Evolutionary conservation across 1,284 basidiomycete species (phyloP).

Genomic region (Rhodotorula sp.): DNA sequence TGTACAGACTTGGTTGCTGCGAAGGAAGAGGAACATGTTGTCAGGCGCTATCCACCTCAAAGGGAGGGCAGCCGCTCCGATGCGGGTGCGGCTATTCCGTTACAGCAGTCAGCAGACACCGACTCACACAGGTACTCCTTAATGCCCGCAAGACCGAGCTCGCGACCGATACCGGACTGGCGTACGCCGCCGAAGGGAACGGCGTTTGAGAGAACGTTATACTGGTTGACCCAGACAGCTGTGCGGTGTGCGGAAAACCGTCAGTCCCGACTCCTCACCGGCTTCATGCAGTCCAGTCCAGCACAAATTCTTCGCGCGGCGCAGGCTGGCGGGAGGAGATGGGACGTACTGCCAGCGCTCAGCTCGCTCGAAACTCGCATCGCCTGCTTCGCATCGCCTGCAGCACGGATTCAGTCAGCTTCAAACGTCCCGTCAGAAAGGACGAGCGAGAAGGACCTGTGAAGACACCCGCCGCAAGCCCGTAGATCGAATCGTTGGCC

Average conservation of each 20-base stretch:
- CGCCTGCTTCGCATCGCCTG: slow-evolving; percentile 73
- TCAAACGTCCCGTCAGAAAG: not conserved
- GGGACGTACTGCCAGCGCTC: slow-evolving; percentile 62
- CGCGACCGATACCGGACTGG: slow-evolving; percentile 72
- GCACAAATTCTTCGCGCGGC: too few species aligned
- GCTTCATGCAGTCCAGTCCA: too few species aligned
- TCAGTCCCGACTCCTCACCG: too few species aligned
- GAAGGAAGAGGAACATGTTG: not conserved
- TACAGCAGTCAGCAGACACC: not conserved
- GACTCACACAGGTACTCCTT: slow-evolving; percentile 9
- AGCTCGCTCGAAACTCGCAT: slow-evolving; percentile 76
- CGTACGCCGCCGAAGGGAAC: slow-evolving; percentile 94
- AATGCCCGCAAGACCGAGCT: slow-evolving; percentile 60
- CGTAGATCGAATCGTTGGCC: slow-evolving; percentile 81
- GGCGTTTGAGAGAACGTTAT: slow-evolving; percentile 54
- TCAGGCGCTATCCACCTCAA: too few species aligned
- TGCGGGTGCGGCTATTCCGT: too few species aligned
- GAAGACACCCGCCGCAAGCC: slow-evolving; percentile 82
- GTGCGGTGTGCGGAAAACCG: not conserved
- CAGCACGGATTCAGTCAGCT: not conserved
- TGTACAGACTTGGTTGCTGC: slow-evolving; percentile 21
- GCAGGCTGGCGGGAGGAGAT: too few species aligned
- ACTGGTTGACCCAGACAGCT: slow-evolving; percentile 60
- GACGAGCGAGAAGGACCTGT: slow-evolving; percentile 51
- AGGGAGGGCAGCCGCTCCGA: too few species aligned